Evolutionary conservation across 1,284 basidiomycete species (phyloP).

Genomic region (Sutorius eximius): DNA sequence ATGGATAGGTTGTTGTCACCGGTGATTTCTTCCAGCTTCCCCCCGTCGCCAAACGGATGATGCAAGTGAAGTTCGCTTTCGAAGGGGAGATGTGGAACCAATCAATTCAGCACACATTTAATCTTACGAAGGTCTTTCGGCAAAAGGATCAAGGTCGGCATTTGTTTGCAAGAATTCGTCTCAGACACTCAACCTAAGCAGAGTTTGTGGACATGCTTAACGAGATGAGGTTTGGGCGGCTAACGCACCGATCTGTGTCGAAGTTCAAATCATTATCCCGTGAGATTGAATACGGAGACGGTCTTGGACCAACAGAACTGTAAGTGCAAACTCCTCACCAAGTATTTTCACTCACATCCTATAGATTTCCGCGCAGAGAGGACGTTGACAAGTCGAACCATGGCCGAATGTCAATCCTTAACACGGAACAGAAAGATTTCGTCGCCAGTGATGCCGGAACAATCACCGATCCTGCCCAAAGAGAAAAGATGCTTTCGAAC

Average conservation of each 20-base stretch:
- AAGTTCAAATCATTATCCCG: constrained; percentile 66
- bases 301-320: constrained; percentile 81
- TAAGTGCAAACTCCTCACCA: constrained; percentile 33
- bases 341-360: constrained; percentile 17
- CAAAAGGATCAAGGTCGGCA: constrained; percentile 61
- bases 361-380: constrained; percentile 79
- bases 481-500: constrained; percentile 67
- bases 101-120: constrained; percentile 56
- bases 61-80: constrained; percentile 70
- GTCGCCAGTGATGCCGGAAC: constrained; percentile 54
- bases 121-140: constrained; percentile 65
- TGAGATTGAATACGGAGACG: constrained; percentile 62
- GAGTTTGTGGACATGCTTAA: constrained; percentile 90
- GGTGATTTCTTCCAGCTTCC: constrained; percentile 96
- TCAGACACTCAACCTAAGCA: constrained; percentile 31
- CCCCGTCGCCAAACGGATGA: constrained; percentile 64
- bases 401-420: constrained; percentile 54
- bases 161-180: constrained; percentile 1
- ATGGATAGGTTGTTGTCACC: constrained; percentile 69
- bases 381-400: constrained; percentile 83
- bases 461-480: constrained; percentile 49
- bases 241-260: constrained; percentile 55
- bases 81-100: constrained; percentile 76
- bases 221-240: constrained; percentile 84
- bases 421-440: constrained; percentile 46